Evolutionary conservation across 2,329 filamentous ascomycete genomes (phyloP).

Genomic region (Phialocephala sp.): DNA sequence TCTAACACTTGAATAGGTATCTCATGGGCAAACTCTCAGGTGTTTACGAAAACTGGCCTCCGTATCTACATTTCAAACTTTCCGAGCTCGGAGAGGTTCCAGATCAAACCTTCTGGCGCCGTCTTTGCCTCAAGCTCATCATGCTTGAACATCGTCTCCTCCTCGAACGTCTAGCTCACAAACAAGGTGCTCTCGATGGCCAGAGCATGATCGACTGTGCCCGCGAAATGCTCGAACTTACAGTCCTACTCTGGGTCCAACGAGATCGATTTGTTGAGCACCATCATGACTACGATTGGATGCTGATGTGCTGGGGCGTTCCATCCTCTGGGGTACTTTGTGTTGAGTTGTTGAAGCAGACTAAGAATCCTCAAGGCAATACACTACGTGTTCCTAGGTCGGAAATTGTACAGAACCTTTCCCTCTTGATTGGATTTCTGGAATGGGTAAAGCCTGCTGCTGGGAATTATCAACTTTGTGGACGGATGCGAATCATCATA

Average conservation of each 20-base stretch:
- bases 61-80: constrained; percentile 46
- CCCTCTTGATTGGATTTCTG: constrained; percentile 56
- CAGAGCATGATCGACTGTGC: constrained; percentile 51
- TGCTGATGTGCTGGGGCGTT: constrained; percentile 57
- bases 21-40: constrained; percentile 40
- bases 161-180: constrained; percentile 60
- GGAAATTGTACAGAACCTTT: constrained; percentile 57
- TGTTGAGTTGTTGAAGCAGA: constrained; percentile 54
- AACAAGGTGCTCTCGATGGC: constrained; percentile 47
- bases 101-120: constrained; percentile 48
- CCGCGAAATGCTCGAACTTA: constrained; percentile 54
- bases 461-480: constrained; percentile 56
- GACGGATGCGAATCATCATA: constrained; percentile 53
- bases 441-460: constrained; percentile 56
- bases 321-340: constrained; percentile 57
- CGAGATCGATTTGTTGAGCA: constrained; percentile 51
- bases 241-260: constrained; percentile 55
- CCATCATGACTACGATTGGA: constrained; percentile 55
- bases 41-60: constrained; percentile 45
- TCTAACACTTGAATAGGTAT: constrained; percentile 24
- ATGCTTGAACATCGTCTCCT: constrained; percentile 64
- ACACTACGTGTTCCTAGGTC: constrained; percentile 51
- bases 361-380: constrained; percentile 41
- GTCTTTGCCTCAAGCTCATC: constrained; percentile 53
- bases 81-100: constrained; percentile 46